These are phyloP conservation scores for Mortierella sp. DNA, from an alignment of 371 early-diverging fungal species.

Conservation along the genomic window DNA sequence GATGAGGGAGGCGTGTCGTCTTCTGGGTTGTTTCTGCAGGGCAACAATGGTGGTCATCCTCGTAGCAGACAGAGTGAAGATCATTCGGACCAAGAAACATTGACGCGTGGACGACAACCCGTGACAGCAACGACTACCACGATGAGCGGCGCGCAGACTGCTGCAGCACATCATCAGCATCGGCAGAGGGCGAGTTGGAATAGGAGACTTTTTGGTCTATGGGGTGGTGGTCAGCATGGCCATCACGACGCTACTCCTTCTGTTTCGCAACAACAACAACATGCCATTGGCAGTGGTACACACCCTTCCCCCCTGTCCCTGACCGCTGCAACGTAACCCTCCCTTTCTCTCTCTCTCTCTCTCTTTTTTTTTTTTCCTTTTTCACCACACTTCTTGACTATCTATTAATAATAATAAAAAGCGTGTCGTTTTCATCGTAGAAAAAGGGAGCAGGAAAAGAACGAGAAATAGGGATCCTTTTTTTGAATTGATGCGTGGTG, in stretches of 20 bases:
- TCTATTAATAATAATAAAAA: no score
- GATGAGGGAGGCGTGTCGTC: not conserved
- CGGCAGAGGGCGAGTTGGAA: slow-evolving; percentile 20
- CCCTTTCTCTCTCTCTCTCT: no score
- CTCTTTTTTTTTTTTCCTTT: no score
- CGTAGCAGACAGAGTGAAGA: not conserved
- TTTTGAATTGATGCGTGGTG: not conserved
- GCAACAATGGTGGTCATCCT: not conserved
- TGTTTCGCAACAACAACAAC: not conserved
- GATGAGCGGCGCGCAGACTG: not conserved
- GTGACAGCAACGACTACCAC: slow-evolving; percentile 17
- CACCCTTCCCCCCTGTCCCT: not conserved
- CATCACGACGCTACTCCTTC: slow-evolving; percentile 1
- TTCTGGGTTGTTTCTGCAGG: no score
- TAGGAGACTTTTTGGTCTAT: slow-evolving; percentile 11
- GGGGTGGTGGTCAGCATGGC: slow-evolving; percentile 14
- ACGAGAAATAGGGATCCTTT: not conserved
- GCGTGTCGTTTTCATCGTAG: no score
- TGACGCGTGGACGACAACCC: not conserved
- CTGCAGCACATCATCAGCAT: not conserved
- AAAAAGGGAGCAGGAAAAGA: not conserved
- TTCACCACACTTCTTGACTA: no score
- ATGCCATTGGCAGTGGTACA: no score
- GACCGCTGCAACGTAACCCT: not conserved
- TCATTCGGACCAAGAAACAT: not conserved